These are phyloP conservation scores for Metschnikowia lunata DNA, from an alignment of 805 yeast genomes.

Conservation along the genomic window DNA sequence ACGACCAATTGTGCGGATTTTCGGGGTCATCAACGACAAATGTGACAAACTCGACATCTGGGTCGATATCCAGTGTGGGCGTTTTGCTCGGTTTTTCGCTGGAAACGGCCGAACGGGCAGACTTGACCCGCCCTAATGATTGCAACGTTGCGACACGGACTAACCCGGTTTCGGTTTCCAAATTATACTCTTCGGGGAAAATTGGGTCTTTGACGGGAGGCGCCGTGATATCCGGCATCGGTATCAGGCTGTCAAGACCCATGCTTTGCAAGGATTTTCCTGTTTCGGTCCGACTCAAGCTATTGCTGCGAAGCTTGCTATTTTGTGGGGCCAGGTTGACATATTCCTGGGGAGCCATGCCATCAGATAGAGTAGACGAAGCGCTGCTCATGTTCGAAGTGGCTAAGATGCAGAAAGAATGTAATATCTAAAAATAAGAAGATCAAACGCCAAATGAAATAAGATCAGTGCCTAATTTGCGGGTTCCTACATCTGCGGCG, in stretches of 20 bases:
- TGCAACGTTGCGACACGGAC: constrained; percentile 76
- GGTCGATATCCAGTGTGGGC: constrained; percentile 41
- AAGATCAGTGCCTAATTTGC: neutral
- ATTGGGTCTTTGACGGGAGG: constrained; percentile 57
- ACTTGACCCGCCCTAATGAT: constrained; percentile 52
- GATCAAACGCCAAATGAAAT: too few relatives aligned
- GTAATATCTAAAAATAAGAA: too few relatives aligned
- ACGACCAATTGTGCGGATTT: constrained; percentile 85
- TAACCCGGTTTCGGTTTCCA: constrained; percentile 85
- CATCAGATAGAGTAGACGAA: constrained; percentile 8
- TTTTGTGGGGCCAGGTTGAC: neutral
- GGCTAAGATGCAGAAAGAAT: too few relatives aligned
- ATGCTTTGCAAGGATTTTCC: constrained; percentile 58
- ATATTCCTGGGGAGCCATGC: constrained; percentile 12
- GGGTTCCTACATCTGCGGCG: neutral
- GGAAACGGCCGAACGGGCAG: constrained; percentile 13
- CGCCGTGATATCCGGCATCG: constrained; percentile 47
- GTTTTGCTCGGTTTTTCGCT: constrained; percentile 17
- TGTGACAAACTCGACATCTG: constrained; percentile 80
- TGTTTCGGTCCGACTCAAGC: constrained; percentile 49
- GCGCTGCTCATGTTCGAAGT: constrained; percentile 7
- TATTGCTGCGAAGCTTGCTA: constrained; percentile 4
- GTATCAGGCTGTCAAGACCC: constrained; percentile 55
- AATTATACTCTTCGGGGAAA: constrained; percentile 87
- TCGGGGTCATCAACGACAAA: constrained; percentile 76